phyloP scores from a whole-genome alignment of 2,329 filamentous ascomycete genomes.

The Aspergillus novofumigatus region DNA sequence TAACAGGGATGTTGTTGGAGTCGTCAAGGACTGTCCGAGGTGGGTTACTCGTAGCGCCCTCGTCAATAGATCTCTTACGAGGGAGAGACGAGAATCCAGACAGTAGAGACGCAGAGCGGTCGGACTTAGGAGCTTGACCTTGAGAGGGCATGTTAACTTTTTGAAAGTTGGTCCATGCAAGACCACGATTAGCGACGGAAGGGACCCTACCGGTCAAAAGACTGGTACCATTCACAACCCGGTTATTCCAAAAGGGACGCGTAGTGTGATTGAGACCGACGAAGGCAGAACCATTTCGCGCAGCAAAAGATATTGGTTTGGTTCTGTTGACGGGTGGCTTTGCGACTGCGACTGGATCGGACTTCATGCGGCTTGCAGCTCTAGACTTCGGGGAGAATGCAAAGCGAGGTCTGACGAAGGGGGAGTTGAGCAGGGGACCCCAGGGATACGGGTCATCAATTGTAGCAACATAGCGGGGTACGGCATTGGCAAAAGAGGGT shows the following conservation, averaged over 20 bases:
- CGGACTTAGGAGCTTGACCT: conserved; percentile 5
- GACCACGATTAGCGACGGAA: conserved; percentile 6
- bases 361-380: not conserved
- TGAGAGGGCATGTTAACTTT: conserved; percentile 7
- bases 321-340: not conserved
- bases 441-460: not conserved
- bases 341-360: not conserved
- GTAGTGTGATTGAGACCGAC: not conserved
- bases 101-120: conserved; percentile 7
- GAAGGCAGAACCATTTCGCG: not conserved
- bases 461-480: not conserved
- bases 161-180: conserved; percentile 8
- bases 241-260: not conserved
- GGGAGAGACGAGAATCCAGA: conserved; percentile 3
- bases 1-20: not conserved
- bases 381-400: conserved; percentile 10
- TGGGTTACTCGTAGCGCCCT: not conserved
- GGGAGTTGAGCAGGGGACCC: conserved; percentile 1
- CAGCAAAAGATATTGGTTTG: not conserved
- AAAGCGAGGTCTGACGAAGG: conserved; percentile 2
- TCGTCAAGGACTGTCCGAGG: not conserved
- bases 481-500: not conserved
- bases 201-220: not conserved
- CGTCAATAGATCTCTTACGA: conserved; percentile 13
- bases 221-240: not conserved